Evolutionary conservation across 2,329 filamentous ascomycete species (phyloP).

Genomic region (Nemania serpens): DNA sequence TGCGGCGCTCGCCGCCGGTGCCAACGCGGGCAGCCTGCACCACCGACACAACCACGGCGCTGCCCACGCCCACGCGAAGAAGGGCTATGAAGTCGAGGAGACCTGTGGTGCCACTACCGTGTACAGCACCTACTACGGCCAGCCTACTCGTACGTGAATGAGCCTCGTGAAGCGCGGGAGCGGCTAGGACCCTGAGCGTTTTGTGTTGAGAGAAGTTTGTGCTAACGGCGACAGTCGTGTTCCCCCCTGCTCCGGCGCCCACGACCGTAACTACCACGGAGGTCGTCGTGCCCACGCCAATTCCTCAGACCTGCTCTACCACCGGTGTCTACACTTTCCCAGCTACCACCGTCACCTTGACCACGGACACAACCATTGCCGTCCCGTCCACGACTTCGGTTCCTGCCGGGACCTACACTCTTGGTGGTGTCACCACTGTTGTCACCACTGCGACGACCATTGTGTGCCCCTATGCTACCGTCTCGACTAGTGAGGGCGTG

Average conservation of each 20-base stretch:
- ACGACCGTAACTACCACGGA: conserved; percentile 46
- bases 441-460: conserved; percentile 70
- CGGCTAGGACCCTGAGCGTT: background rate
- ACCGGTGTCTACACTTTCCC: conserved; percentile 78
- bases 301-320: conserved; percentile 61
- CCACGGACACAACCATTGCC: conserved; percentile 69
- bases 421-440: conserved; percentile 74
- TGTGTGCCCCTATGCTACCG: conserved; percentile 70
- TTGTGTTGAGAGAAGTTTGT: background rate
- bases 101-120: conserved; percentile 75
- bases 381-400: conserved; percentile 65
- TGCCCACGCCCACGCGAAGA: conserved; percentile 59
- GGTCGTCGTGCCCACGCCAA: conserved; percentile 57
- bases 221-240: conserved; percentile 44
- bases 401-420: conserved; percentile 67
- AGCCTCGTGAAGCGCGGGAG: background rate
- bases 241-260: conserved; percentile 42
- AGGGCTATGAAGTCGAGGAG: conserved; percentile 44
- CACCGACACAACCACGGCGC: conserved; percentile 67
- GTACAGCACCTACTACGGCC: conserved; percentile 72
- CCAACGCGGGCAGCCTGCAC: conserved; percentile 57
- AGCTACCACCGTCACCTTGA: conserved; percentile 71
- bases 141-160: conserved; percentile 62
- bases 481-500: conserved; percentile 61
- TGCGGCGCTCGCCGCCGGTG: conserved; percentile 66